Evolutionary conservation across 129 eudicot genomes (phyloP).

Genomic region (Solidago caesia): DNA sequence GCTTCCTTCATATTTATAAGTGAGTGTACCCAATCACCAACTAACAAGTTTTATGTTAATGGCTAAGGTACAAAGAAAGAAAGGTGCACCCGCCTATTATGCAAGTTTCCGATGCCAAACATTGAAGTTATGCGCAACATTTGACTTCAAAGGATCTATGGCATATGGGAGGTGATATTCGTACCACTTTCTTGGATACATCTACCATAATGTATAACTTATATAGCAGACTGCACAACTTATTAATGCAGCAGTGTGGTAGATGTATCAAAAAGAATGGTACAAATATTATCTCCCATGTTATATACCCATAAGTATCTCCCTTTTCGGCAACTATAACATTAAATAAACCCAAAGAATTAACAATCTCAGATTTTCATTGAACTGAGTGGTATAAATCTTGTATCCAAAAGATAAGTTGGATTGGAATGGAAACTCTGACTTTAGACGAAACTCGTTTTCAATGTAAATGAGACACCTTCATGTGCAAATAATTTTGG

Average conservation of each 20-base stretch:
- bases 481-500: background rate
- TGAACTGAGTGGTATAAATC: background rate
- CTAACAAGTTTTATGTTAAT: too few species aligned
- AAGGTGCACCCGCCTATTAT: background rate
- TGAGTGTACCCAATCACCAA: too few species aligned
- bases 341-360: background rate
- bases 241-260: too few species aligned
- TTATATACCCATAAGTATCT: background rate
- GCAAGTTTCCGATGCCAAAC: background rate
- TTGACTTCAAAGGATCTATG: conserved; percentile 9
- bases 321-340: background rate
- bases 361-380: too few species aligned
- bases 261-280: too few species aligned
- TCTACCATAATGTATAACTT: too few species aligned
- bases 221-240: too few species aligned
- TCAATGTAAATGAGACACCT: conserved; percentile 10
- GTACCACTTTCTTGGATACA: too few species aligned
- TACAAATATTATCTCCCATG: too few species aligned
- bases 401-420: background rate
- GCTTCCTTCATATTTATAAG: too few species aligned
- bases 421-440: background rate
- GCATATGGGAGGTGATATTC: too few species aligned
- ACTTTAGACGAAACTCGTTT: background rate
- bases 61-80: too few species aligned
- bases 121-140: background rate